Evolutionary conservation across 129 eudicot genomes (phyloP), one percentile per base, ranked within the genome.

Genomic region (Ambrosia trifida): DNA sequence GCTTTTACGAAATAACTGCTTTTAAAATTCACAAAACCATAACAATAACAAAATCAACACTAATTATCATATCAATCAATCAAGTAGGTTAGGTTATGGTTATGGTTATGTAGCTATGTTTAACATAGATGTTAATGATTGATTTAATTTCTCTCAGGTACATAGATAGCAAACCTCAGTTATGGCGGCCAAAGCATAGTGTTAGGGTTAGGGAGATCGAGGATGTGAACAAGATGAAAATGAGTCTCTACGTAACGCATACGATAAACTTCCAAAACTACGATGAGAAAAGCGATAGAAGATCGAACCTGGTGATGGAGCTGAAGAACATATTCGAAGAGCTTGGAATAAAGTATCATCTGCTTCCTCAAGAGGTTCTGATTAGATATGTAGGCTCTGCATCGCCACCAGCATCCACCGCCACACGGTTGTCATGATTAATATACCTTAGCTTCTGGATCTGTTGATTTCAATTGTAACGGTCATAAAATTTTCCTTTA

Each of bases 161-260:
- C 77, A 69, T 88, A 69, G 89, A 81, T 70, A 73, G 85, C 82
- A 88, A 88, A 12, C 89, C 96, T 11, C 85, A 79, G 56, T 71
- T 81, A 38, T 88, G 96, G 91, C 73, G 81, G 41, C 85, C 86
- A 19, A 77, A 75, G 10, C 86, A 80, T 62, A 85, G 86, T 43
- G 83, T 88, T 69, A 82, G 80, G 69, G 72, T 88, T 24, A 84
- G 76, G 74, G 95, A 87, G 64, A 82, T 87, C 11, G 84, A 81
- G 72, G 70, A 83, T 35, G 76, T 84, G 73, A 72, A 87, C 80
- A 81, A 81, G 77, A 81, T 87, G 84, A 84, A 81, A 57, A 81
- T 87, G 92, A 52, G 64, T 50, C 81, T 87, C 7, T 84, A 20
- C 66, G 80, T 79, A 11, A 83, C 77, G 5, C 88, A 86, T 57